A percentile compares a stretch with the other conserved stretches of the same genome.
Conservation (phyloP, 495 filamentous ascomycete species). For the Penicillium verhagenii region DNA sequence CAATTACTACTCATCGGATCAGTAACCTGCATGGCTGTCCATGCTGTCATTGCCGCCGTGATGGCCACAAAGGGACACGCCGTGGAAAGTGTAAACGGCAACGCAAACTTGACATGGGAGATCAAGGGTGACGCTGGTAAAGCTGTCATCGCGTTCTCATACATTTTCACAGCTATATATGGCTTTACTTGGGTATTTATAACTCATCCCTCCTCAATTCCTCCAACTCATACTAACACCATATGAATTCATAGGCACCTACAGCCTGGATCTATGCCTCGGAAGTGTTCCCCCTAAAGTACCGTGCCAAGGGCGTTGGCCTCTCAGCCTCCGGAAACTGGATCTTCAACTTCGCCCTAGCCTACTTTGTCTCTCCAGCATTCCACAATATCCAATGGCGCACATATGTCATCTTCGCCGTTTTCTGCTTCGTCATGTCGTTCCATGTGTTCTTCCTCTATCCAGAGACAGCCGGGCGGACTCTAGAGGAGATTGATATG, state of each 20-base stretch:
- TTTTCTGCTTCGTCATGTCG: constrained; percentile 62
- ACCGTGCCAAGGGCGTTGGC: constrained; percentile 68
- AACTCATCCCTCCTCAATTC: neutral
- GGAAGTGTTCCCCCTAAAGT: constrained; percentile 74
- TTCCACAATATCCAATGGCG: constrained; percentile 74
- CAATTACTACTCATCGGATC: constrained; percentile 68
- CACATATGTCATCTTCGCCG: constrained; percentile 72
- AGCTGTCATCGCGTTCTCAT: constrained; percentile 73
- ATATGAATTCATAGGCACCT: constrained; percentile 48
- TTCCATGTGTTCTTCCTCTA: constrained; percentile 66
- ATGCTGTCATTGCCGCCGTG: constrained; percentile 61
- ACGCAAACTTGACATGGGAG: constrained; percentile 63
- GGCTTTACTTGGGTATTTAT: constrained; percentile 58
- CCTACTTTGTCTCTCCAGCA: constrained; percentile 66
- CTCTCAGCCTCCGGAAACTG: constrained; percentile 68
- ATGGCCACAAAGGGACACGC: constrained; percentile 50
- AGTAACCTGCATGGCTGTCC: constrained; percentile 61
- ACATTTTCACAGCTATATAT: constrained; percentile 75
- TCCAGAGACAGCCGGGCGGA: constrained; percentile 69
- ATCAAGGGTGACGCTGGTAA: constrained; percentile 62
- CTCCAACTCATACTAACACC: constrained; percentile 1
- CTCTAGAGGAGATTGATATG: constrained; percentile 66
- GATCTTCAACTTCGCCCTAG: constrained; percentile 75
- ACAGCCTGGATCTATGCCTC: constrained; percentile 74
- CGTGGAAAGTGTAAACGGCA: constrained; percentile 59